Percentiles rank a stretch among this genome's conserved stretches.
phyloP scores from a whole-genome alignment of 805 yeast genomes.

The Candida palmyrensis region DNA sequence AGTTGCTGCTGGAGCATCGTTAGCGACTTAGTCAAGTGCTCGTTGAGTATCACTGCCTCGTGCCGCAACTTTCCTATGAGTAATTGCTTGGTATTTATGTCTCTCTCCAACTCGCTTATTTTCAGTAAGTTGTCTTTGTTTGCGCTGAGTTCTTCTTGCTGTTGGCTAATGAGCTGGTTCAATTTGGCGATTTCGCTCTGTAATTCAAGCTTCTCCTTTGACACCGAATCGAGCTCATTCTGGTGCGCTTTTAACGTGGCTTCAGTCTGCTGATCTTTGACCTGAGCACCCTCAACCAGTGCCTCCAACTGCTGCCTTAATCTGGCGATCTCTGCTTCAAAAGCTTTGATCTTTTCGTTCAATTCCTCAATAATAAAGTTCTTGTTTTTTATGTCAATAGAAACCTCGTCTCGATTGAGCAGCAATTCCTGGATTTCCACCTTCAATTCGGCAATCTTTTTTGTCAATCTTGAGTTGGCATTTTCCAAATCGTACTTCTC shows the following conservation, averaged over 20 bases:
- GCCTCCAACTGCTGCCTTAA: slow-evolving; percentile 10
- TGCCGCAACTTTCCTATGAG: slow-evolving; percentile 88
- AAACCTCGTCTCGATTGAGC: slow-evolving; percentile 30
- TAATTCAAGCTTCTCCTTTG: slow-evolving; percentile 6
- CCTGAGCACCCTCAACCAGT: slow-evolving; percentile 1
- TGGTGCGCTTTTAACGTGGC: slow-evolving; percentile 1
- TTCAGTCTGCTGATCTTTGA: slow-evolving; percentile 6
- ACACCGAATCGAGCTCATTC: slow-evolving; percentile 5
- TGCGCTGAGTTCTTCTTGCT: slow-evolving; percentile 17
- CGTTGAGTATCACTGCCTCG: slow-evolving; percentile 89
- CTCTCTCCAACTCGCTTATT: slow-evolving; percentile 49
- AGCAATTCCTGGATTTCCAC: slow-evolving; percentile 38
- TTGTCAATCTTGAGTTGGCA: slow-evolving; percentile 30
- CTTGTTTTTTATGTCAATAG: slow-evolving; percentile 37
- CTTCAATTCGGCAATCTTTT: slow-evolving; percentile 36
- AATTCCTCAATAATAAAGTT: slow-evolving; percentile 40
- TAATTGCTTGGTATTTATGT: slow-evolving; percentile 57
- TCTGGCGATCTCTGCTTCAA: slow-evolving; percentile 18
- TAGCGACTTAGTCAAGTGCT: slow-evolving; percentile 90
- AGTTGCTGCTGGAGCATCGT: slow-evolving; percentile 76
- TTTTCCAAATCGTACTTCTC: slow-evolving; percentile 38
- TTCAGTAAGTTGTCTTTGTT: slow-evolving; percentile 21
- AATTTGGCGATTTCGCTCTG: slow-evolving; percentile 4
- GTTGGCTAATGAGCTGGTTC: slow-evolving; percentile 7
- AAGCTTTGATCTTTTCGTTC: slow-evolving; percentile 31